phyloP scores from a whole-genome alignment of 192 early-diverging fungal genomes.

The Podochytrium sp. region DNA sequence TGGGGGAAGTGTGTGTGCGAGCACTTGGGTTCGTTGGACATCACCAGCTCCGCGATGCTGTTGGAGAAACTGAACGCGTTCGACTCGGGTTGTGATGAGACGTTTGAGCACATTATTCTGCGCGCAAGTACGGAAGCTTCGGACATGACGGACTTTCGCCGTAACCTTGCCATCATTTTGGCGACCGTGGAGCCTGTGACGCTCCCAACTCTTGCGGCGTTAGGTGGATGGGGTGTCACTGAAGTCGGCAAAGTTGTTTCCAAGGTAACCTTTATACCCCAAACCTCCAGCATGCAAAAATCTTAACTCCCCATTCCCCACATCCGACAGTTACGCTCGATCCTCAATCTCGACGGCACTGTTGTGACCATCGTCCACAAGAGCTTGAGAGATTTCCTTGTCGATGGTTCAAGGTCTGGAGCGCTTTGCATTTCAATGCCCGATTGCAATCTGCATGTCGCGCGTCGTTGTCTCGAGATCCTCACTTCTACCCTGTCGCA shows the following conservation, averaged over 20 bases:
- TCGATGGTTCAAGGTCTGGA: neutral
- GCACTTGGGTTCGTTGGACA: neutral
- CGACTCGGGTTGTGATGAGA: neutral
- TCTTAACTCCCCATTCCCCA: neutral
- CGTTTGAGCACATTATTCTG: constrained; percentile 1
- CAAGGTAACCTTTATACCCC: neutral
- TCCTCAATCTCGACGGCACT: neutral
- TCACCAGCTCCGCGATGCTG: too few relatives aligned
- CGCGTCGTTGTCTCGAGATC: neutral
- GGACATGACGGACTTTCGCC: neutral
- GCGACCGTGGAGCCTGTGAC: neutral
- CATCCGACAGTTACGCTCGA: neutral
- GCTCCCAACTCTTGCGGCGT: neutral
- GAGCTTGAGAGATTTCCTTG: constrained; percentile 1
- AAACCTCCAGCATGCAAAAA: neutral
- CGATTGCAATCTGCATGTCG: neutral
- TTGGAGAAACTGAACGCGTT: neutral
- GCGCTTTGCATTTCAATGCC: neutral
- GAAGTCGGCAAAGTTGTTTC: neutral
- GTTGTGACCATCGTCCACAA: constrained; percentile 24
- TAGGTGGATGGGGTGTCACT: neutral
- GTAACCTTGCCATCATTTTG: neutral
- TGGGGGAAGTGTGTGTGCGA: neutral
- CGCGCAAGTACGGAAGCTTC: neutral
- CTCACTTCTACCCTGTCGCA: neutral